Base-by-base conservation (phyloP, 2,329 filamentous ascomycete species). In the Exophiala calicioides region DNA sequence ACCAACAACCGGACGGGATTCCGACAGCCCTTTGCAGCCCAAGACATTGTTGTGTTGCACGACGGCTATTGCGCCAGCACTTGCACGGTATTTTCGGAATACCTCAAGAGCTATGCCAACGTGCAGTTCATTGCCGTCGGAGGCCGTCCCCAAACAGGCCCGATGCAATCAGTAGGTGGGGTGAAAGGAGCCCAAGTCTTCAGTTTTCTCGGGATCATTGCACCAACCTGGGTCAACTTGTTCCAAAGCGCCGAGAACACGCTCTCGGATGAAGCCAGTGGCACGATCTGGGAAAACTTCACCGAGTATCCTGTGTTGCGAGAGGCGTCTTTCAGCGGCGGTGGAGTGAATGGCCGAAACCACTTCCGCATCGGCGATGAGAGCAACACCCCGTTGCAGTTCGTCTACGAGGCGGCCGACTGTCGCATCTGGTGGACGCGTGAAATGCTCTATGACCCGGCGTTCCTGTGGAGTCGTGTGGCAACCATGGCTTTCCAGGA, bases 111-210 rank as follows among this genome's bases (percentile, higher is more conserved):
- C 19, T 70, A 78, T 49, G 77, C 68, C 16, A 74, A 76, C 16
- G 75, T 85, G 2, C 76, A 76, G 53, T 77, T 76, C 26, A 71
- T 85, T 34, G 72, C 72, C 1, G 68, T 82, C 18, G 83, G 84
- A 7, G 84, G 84, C 1, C 76, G 79, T 1, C 77, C 82, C 0
- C 65, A 67, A 8, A 58, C 69, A 0, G 68, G 66, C 3, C 74
- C 76, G 1, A 85, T 84, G 68, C 80, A 85, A 67, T 75, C 73
- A 3, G 71, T 84, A 13, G 81, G 82, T n/a, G 84, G 82, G n/a
- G 75, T 80, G 36, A 81, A 84, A 58, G 84, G 83, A 8, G 50
- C 57, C 4, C 48, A 60, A 19, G 39, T 47, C 19, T 55, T 53
- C 32, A 9, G 13, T 10, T 46, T 39, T 16, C 4, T 6, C 9